phyloP scores from a whole-genome alignment of 768 basidiomycete genomes.

The Suillus spraguei region DNA sequence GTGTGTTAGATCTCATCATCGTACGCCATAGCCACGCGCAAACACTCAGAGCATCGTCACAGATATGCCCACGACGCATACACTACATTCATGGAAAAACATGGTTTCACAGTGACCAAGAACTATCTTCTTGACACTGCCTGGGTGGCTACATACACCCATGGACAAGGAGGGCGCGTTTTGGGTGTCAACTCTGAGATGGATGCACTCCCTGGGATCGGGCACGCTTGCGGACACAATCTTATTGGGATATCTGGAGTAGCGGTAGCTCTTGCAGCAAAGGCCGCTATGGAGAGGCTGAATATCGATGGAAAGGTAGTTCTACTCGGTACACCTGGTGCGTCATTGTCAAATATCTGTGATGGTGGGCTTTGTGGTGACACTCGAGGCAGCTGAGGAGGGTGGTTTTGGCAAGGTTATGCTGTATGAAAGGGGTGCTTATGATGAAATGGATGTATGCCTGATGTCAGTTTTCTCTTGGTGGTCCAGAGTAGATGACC shows the following conservation, averaged over 20 bases:
- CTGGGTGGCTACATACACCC: slow-evolving; percentile 64
- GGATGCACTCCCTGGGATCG: slow-evolving; percentile 54
- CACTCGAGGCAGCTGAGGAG: slow-evolving; percentile 59
- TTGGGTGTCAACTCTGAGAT: slow-evolving; percentile 79
- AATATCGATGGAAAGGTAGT: slow-evolving; percentile 64
- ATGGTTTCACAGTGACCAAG: slow-evolving; percentile 60
- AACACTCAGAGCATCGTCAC: background rate
- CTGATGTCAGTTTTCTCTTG: slow-evolving; percentile 53
- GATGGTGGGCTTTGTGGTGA: background rate
- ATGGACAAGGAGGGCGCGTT: slow-evolving; percentile 62
- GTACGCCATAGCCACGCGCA: background rate
- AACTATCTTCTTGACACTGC: slow-evolving; percentile 66
- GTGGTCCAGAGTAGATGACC: background rate
- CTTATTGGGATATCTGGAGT: slow-evolving; percentile 73
- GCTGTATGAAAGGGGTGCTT: slow-evolving; percentile 66
- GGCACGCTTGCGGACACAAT: slow-evolving; percentile 78
- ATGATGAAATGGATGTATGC: slow-evolving; percentile 71
- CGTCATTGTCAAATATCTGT: background rate
- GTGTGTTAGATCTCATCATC: slow-evolving; percentile 37
- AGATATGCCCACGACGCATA: slow-evolving; percentile 70
- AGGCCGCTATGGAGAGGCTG: slow-evolving; percentile 56
- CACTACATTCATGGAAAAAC: slow-evolving; percentile 63
- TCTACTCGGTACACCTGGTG: slow-evolving; percentile 74
- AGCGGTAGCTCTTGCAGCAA: slow-evolving; percentile 63
- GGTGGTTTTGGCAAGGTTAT: slow-evolving; percentile 68